These are phyloP conservation scores for Musa itinerans DNA, from an alignment of 176 grass and related monocot genomes.

Conservation along the genomic window DNA sequence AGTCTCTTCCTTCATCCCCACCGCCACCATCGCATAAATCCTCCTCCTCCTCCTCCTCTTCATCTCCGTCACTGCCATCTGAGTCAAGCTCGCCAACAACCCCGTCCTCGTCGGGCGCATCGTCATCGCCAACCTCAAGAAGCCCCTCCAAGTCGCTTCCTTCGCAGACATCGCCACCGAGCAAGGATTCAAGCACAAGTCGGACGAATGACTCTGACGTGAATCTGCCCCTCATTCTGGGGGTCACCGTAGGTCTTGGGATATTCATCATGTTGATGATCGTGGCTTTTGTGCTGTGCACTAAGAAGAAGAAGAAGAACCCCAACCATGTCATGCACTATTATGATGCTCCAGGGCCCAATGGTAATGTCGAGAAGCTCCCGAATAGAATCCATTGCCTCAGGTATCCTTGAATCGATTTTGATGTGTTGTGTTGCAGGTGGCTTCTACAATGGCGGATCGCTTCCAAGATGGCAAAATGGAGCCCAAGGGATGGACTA, in stretches of 20 bases:
- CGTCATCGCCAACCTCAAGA: neutral
- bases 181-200: neutral
- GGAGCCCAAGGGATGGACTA: neutral
- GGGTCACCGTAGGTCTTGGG: neutral
- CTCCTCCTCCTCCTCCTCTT: neutral
- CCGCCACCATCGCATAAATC: neutral
- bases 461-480: constrained; percentile 4
- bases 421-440: neutral
- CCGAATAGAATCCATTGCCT: too few relatives aligned
- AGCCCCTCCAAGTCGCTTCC: neutral
- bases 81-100: too few relatives aligned
- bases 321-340: neutral
- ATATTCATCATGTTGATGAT: constrained; percentile 1
- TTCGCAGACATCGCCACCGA: neutral
- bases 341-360: neutral
- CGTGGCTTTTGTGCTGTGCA: neutral
- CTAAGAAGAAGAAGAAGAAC: constrained; percentile 1
- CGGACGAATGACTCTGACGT: neutral
- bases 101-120: neutral
- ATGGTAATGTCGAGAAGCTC: neutral
- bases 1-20: neutral
- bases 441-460: neutral
- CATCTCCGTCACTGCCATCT: constrained; percentile 4
- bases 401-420: neutral
- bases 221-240: neutral